Conservation (phyloP, 768 basidiomycete genomes). For the Tricholoma sp. region DNA sequence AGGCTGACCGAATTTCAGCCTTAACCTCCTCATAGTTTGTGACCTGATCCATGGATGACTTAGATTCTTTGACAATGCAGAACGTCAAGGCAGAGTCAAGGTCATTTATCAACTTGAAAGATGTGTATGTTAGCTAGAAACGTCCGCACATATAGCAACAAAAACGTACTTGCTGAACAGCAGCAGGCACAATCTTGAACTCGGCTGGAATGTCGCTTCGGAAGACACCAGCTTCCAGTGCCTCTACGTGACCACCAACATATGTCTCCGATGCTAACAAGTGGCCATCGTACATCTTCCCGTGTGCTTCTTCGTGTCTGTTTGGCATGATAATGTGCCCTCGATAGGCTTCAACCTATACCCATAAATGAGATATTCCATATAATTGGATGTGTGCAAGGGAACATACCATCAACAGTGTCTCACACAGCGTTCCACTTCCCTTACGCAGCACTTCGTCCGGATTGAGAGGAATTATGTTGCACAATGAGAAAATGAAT, state of each 20-base stretch:
- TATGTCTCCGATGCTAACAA: constrained; percentile 97
- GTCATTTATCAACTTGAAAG: constrained; percentile 78
- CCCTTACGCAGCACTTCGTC: constrained; percentile 97
- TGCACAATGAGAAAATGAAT: constrained; percentile 98
- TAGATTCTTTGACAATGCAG: constrained; percentile 82
- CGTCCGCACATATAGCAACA: not conserved
- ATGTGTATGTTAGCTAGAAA: constrained; percentile 3
- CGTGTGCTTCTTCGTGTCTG: constrained; percentile 87
- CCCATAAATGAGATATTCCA: constrained; percentile 1
- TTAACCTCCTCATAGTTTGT: constrained; percentile 96
- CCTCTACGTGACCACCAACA: constrained; percentile 98
- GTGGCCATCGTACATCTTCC: constrained; percentile 94
- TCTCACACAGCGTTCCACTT: constrained; percentile 95
- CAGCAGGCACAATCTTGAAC: constrained; percentile 89
- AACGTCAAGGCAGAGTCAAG: constrained; percentile 90
- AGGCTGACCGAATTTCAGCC: constrained; percentile 62
- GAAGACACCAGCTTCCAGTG: constrained; percentile 96
- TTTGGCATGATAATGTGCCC: constrained; percentile 97
- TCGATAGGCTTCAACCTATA: constrained; percentile 90
- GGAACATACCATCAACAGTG: constrained; percentile 83
- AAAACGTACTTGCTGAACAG: constrained; percentile 67
- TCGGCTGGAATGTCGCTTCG: constrained; percentile 92
- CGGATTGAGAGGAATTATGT: constrained; percentile 95
- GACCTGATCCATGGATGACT: constrained; percentile 73
- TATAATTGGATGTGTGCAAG: not conserved